phyloP scores from a whole-genome alignment of 148 eudicot genomes.

The Nepenthes gracilis region DNA sequence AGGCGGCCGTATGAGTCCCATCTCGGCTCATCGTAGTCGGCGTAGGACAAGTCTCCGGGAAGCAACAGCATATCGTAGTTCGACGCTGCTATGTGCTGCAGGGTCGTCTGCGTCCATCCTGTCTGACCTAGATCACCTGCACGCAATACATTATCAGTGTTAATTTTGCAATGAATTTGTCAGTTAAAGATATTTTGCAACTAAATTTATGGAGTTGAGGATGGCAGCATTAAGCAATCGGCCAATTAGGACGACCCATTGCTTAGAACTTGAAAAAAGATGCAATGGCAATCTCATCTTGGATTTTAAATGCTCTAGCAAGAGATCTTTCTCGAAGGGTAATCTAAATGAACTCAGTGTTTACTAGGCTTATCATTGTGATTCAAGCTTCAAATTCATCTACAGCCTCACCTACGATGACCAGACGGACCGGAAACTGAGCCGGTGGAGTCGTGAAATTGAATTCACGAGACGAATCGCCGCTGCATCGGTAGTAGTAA shows the following conservation, averaged over 20 bases:
- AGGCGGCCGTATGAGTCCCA: conserved; percentile 19
- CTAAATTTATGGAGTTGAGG: too few species aligned
- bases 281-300: too few species aligned
- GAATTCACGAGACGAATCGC: not conserved
- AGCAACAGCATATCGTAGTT: conserved; percentile 9
- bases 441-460: conserved; percentile 5
- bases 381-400: too few species aligned
- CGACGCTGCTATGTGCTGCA: conserved; percentile 1
- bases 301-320: too few species aligned
- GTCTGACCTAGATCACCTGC: conserved; percentile 15
- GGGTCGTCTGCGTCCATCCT: conserved; percentile 13
- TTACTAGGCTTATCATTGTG: too few species aligned
- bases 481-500: conserved; percentile 11
- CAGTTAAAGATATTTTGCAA: too few species aligned
- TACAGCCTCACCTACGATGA: conserved; percentile 3
- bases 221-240: too few species aligned
- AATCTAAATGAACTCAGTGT: too few species aligned
- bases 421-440: conserved; percentile 4
- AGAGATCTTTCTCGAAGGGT: too few species aligned
- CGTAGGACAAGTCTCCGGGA: conserved; percentile 13
- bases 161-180: too few species aligned
- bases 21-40: conserved; percentile 1
- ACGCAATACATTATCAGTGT: not conserved
- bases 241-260: too few species aligned
- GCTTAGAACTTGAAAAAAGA: too few species aligned